Evolutionary conservation across 331 rosid genomes (phyloP).

Genomic region (Rosa hybrid): DNA sequence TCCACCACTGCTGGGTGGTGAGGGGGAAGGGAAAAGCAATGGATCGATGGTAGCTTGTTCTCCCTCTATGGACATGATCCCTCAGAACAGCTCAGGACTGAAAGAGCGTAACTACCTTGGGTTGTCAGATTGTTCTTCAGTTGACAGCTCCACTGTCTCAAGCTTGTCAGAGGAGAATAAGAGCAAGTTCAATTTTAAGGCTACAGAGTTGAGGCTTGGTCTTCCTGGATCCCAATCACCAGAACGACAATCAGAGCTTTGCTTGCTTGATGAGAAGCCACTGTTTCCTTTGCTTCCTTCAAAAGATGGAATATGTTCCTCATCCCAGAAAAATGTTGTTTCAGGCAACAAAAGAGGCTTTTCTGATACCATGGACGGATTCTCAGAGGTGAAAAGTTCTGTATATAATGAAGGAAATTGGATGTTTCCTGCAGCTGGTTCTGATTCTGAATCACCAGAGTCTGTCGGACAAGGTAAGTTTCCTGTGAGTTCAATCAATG

Average conservation of each 20-base stretch:
- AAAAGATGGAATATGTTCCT: slow-evolving; percentile 58
- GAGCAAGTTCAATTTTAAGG: slow-evolving; percentile 67
- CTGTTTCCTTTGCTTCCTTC: slow-evolving; percentile 79
- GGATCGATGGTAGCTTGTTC: slow-evolving; percentile 48
- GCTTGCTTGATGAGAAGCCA: slow-evolving; percentile 65
- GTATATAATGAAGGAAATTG: slow-evolving; percentile 34
- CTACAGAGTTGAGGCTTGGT: slow-evolving; percentile 84
- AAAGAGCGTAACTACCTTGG: slow-evolving; percentile 85
- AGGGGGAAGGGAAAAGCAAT: slow-evolving; percentile 64
- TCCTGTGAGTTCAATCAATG: slow-evolving; percentile 51
- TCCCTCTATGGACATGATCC: slow-evolving; percentile 45
- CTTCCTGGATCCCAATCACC: slow-evolving; percentile 93
- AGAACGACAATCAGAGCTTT: slow-evolving; percentile 47
- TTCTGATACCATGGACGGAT: slow-evolving; percentile 70
- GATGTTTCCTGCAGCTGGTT: slow-evolving; percentile 37
- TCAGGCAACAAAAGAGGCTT: slow-evolving; percentile 86
- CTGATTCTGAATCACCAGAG: slow-evolving; percentile 38
- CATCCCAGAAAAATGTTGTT: slow-evolving; percentile 55
- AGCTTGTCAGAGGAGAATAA: slow-evolving; percentile 58
- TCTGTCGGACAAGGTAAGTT: slow-evolving; percentile 61
- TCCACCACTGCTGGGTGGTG: slow-evolving; percentile 59
- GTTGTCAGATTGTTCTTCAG: slow-evolving; percentile 84
- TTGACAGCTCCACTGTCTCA: slow-evolving; percentile 68
- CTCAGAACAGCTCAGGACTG: slow-evolving; percentile 57
- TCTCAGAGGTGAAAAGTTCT: slow-evolving; percentile 50